Evolutionary conservation across 2,329 filamentous ascomycete species (phyloP).

Genomic region (Xylaria sp.): DNA sequence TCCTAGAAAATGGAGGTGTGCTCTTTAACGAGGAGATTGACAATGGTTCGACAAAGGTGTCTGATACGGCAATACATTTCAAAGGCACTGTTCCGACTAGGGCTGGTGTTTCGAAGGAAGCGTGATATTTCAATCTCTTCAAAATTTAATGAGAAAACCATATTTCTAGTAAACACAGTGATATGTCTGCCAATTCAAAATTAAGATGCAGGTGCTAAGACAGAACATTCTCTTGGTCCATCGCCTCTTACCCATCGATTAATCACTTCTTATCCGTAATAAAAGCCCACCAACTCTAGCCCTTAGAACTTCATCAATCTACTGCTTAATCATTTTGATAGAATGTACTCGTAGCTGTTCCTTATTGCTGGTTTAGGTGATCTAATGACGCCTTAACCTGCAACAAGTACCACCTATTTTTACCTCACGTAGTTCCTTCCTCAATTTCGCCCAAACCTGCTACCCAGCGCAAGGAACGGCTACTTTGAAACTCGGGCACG

Average conservation of each 20-base stretch:
- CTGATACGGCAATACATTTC: conserved; percentile 37
- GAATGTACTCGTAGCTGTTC: neutral
- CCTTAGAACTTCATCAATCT: neutral
- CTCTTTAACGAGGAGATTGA: conserved; percentile 50
- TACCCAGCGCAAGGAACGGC: neutral
- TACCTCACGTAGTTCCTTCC: neutral
- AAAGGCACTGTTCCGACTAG: conserved; percentile 38
- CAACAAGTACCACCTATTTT: neutral
- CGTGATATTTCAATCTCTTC: neutral
- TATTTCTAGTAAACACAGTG: neutral
- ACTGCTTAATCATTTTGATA: neutral
- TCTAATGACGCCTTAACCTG: neutral
- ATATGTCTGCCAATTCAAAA: neutral
- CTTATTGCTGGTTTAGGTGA: neutral
- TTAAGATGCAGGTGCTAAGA: neutral
- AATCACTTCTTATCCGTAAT: conserved; percentile 1
- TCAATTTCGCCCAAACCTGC: too few species aligned
- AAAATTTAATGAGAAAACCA: neutral
- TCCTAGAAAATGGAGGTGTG: conserved; percentile 57
- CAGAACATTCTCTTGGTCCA: neutral
- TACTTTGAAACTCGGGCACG: neutral
- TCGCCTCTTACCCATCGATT: conserved; percentile 4
- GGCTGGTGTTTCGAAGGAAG: conserved; percentile 5
- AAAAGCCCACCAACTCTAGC: neutral
- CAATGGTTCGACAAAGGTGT: conserved; percentile 33